Evolutionary conservation across 2,329 filamentous ascomycete genomes (phyloP).

Genomic region (Reticulascus tulasneorum): DNA sequence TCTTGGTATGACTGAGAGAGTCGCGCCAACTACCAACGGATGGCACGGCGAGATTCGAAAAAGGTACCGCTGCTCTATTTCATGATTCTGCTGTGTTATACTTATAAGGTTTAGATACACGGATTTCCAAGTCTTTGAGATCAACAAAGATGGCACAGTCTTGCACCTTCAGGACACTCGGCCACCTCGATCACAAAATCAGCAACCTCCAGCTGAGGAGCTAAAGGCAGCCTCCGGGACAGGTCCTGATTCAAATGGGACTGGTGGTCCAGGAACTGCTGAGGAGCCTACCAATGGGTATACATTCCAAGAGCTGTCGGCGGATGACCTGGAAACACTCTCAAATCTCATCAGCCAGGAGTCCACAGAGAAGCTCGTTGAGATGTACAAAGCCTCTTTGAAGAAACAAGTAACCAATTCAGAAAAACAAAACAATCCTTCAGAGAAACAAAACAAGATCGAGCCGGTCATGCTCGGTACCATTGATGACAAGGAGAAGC

Average conservation of each 20-base stretch:
- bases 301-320: constrained; percentile 20
- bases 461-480: constrained; percentile 34
- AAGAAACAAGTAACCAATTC: too few relatives aligned
- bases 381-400: too few relatives aligned
- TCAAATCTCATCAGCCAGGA: constrained; percentile 32
- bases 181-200: too few relatives aligned
- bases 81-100: background rate
- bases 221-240: constrained; percentile 8
- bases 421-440: constrained; percentile 26
- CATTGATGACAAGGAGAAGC: constrained; percentile 40
- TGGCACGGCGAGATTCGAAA: constrained; percentile 16
- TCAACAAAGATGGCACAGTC: constrained; percentile 69
- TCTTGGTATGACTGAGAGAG: constrained; percentile 16
- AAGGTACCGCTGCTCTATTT: constrained; percentile 2
- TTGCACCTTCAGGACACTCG: constrained; percentile 55
- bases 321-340: constrained; percentile 31
- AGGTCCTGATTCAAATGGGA: constrained; percentile 14
- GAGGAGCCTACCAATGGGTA: constrained; percentile 27
- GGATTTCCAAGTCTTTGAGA: constrained; percentile 91
- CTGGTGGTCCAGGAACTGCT: constrained; percentile 9
- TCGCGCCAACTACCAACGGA: constrained; percentile 13
- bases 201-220: constrained; percentile 10
- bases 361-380: constrained; percentile 36
- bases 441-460: constrained; percentile 23
- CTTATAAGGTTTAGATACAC: constrained; percentile 59